Base-by-base conservation (phyloP, 139 green algal genomes). In the Microglena sp. region DNA sequence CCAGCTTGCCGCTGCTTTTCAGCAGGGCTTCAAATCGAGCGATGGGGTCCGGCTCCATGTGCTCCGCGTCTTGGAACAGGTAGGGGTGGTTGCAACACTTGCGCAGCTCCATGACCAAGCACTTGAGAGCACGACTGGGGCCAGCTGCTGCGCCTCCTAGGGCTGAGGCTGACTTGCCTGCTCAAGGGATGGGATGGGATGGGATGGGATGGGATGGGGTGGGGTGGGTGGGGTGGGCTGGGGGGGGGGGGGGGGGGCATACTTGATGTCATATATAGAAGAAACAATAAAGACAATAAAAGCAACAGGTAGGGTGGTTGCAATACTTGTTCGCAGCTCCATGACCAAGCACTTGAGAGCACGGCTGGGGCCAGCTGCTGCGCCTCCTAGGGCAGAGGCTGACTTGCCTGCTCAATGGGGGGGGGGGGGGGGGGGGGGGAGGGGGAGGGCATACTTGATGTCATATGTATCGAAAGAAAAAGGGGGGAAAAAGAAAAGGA, bases 41-140 rank as follows among this genome's bases (percentile, higher is more conserved):
- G n/a, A 34, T 53, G 33, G 53, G 50, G 58, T 55, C 50, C 6
- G 58, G 58, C 21, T 33, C 33, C 4, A 33, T 34, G 3, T 32
- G 44, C 56, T 66, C 60, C 2, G 46, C 60, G 2, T 36, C 60
- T 8, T 24, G 40, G 28, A 89, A 74, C 34, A 91, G 75, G 55
- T 69, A 84, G 3, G 86, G 82, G 72, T 92, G 86, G 72, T 84
- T 84, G 70, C 85, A 90, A 55, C 78, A 82, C 80, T 90, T 92
- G 54, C 84, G 76, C 72, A 90, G 80, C 76, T 92, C 68, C 81
- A 89, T 89, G 55, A 82, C 64, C 40, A 82, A 58, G 57, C 80
- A 79, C 68, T 77, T 77, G 30, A 87, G 36, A 1, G 65, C 65
- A 36, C 34, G 28, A 5, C 32, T 59, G 55, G 28, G 36, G 35